Evolutionary conservation across 768 basidiomycete genomes (phyloP).

Genomic region (Suillus placidus): DNA sequence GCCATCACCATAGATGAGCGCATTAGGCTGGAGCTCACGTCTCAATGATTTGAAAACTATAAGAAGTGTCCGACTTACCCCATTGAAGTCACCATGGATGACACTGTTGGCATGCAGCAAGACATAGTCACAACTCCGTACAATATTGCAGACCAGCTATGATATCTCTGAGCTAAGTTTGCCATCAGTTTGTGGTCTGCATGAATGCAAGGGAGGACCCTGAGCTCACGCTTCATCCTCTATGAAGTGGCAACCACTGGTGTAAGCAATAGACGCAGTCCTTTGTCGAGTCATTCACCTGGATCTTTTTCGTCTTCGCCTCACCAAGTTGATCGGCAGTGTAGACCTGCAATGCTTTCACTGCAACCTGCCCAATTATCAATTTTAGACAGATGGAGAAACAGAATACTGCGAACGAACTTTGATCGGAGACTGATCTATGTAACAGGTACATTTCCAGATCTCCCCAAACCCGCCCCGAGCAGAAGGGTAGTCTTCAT

Average conservation of each 20-base stretch:
- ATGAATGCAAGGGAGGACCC: neutral
- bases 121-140: too few relatives aligned
- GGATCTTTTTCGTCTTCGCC: neutral
- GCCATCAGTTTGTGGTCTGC: neutral
- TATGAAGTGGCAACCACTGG: neutral
- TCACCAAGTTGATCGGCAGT: too few relatives aligned
- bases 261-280: neutral
- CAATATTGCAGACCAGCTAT: slow-evolving; percentile 26
- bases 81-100: slow-evolving; percentile 11
- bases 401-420: neutral
- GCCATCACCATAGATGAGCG: slow-evolving; percentile 41
- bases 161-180: slow-evolving; percentile 3
- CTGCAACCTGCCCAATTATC: slow-evolving; percentile 1
- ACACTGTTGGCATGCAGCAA: neutral
- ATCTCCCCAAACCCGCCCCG: slow-evolving; percentile 2
- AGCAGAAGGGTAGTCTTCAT: neutral
- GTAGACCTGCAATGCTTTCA: neutral
- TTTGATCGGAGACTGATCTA: neutral
- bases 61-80: neutral
- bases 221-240: slow-evolving; percentile 23
- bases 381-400: too few relatives aligned
- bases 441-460: slow-evolving; percentile 1
- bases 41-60: neutral
- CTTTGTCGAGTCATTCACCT: too few relatives aligned
- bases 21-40: slow-evolving; percentile 1